Conservation (phyloP, 352 stramenopile genomes). For the Phytophthora europaea region DNA sequence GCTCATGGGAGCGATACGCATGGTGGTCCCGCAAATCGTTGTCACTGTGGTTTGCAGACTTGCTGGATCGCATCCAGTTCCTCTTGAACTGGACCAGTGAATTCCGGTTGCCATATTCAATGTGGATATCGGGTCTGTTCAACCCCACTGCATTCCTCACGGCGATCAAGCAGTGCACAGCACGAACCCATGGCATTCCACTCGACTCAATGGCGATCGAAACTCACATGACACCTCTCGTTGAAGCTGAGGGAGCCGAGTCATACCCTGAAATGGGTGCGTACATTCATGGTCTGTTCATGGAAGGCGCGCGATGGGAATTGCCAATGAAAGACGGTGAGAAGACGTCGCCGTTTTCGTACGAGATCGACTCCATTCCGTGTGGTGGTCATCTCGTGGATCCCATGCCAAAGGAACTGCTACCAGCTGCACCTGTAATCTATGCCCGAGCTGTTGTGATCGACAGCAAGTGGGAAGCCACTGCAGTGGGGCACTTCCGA, state of each 20-base stretch:
- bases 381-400: constrained; percentile 92
- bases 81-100: constrained; percentile 74
- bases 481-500: constrained; percentile 94
- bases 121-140: constrained; percentile 87
- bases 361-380: constrained; percentile 88
- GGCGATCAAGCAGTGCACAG: constrained; percentile 88
- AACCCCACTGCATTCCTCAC: constrained; percentile 89
- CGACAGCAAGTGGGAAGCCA: constrained; percentile 94
- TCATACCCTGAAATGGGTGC: constrained; percentile 84
- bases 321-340: constrained; percentile 74
- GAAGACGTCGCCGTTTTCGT: constrained; percentile 80
- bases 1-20: constrained; percentile 81
- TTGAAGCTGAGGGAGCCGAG: constrained; percentile 67
- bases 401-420: constrained; percentile 94
- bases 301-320: constrained; percentile 96
- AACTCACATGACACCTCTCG: constrained; percentile 93
- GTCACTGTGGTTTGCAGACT: constrained; percentile 80
- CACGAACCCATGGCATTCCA: constrained; percentile 85
- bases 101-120: constrained; percentile 79
- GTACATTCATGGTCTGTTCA: constrained; percentile 95
- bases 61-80: constrained; percentile 80
- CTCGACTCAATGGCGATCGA: constrained; percentile 96
- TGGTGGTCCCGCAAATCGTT: constrained; percentile 91
- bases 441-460: constrained; percentile 96
- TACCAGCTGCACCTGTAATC: constrained; percentile 89